phyloP scores from a whole-genome alignment of 352 stramenopile species.

The Saprolegnia parasitica region DNA sequence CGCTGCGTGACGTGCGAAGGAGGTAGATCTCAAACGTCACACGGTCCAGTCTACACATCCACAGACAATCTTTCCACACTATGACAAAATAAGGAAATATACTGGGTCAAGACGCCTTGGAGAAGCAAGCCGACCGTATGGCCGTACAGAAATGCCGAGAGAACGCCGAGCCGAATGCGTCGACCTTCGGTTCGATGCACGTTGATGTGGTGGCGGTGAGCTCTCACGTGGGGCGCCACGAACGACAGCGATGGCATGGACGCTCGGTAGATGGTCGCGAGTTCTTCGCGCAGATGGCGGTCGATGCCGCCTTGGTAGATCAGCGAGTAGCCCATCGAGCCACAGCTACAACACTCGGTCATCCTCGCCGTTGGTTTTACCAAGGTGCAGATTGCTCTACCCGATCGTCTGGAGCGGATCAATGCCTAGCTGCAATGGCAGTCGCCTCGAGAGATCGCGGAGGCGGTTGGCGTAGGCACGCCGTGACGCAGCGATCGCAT shows the following conservation, averaged over 20 bases:
- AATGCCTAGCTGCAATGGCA: constrained; percentile 13
- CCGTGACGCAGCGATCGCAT: constrained; percentile 20
- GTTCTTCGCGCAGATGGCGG: constrained; percentile 35
- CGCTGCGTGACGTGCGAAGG: constrained; percentile 29
- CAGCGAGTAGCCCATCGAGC: constrained; percentile 56
- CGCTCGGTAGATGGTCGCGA: constrained; percentile 43
- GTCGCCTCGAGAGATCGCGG: constrained; percentile 6
- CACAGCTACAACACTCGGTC: constrained; percentile 27
- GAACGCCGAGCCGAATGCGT: constrained; percentile 47
- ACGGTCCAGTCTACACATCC: constrained; percentile 19
- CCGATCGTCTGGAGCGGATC: constrained; percentile 33
- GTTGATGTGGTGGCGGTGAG: constrained; percentile 1
- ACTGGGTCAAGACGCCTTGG: constrained; percentile 39
- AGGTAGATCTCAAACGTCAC: constrained; percentile 36
- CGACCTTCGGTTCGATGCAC: not conserved
- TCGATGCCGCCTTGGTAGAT: constrained; percentile 54
- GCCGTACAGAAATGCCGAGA: constrained; percentile 45
- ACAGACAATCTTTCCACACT: not conserved
- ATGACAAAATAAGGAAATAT: not conserved
- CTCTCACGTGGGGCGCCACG: constrained; percentile 32
- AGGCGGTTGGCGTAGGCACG: not conserved
- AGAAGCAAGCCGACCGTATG: constrained; percentile 58
- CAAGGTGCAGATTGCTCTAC: no score
- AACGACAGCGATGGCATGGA: constrained; percentile 33
- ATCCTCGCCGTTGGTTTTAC: no score